These are phyloP conservation scores for Vishniacozyma victoriae DNA, from an alignment of 768 basidiomycete genomes.

Conservation along the genomic window DNA sequence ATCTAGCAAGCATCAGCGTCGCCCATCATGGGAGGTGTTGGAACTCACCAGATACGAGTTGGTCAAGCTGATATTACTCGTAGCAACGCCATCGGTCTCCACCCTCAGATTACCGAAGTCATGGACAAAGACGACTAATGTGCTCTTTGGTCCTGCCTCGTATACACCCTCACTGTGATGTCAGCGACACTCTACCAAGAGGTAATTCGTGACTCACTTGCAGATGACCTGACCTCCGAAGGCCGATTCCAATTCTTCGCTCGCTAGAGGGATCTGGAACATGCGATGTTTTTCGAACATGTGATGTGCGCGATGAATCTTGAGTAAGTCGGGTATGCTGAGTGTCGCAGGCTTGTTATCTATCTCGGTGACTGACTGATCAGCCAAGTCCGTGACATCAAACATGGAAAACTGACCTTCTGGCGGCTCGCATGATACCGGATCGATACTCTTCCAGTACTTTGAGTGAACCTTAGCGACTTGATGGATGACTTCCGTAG, in stretches of 20 bases:
- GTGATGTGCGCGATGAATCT: slow-evolving; percentile 78
- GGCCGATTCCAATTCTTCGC: slow-evolving; percentile 57
- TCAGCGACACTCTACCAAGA: background rate
- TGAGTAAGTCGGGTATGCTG: slow-evolving; percentile 74
- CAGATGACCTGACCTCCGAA: slow-evolving; percentile 81
- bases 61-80: slow-evolving; percentile 63
- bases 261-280: slow-evolving; percentile 73
- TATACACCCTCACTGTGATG: slow-evolving; percentile 62
- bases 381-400: background rate
- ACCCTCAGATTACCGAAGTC: slow-evolving; percentile 89
- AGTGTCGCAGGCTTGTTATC: slow-evolving; percentile 16
- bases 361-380: background rate
- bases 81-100: slow-evolving; percentile 65
- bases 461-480: slow-evolving; percentile 81
- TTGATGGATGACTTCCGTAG: slow-evolving; percentile 82
- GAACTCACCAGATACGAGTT: slow-evolving; percentile 71
- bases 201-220: slow-evolving; percentile 58
- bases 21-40: background rate
- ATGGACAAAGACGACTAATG: slow-evolving; percentile 77
- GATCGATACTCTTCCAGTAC: slow-evolving; percentile 83
- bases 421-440: slow-evolving; percentile 72
- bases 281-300: slow-evolving; percentile 70
- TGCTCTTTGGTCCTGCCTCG: slow-evolving; percentile 49
- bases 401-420: slow-evolving; percentile 57
- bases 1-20: slow-evolving; percentile 50